Evolutionary conservation across 139 green algal genomes (phyloP).

Genomic region (Trebouxia sp.): DNA sequence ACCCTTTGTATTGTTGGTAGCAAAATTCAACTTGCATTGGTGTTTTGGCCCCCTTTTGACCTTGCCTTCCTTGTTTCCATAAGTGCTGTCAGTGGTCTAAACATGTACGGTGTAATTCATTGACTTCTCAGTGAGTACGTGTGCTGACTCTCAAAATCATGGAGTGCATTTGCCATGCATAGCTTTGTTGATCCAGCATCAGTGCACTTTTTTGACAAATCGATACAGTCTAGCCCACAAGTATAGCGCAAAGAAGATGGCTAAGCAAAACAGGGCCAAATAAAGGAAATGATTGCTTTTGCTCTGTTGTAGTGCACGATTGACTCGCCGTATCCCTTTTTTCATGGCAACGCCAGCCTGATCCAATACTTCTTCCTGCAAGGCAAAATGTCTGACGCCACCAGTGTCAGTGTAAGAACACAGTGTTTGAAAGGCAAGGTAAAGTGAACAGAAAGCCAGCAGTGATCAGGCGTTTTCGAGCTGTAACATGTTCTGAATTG

Average conservation of each 20-base stretch:
- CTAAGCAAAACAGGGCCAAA: slow-evolving; percentile 44
- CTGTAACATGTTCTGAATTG: background rate
- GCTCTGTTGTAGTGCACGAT: slow-evolving; percentile 39
- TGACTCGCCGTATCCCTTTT: slow-evolving; percentile 34
- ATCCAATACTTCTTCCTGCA: slow-evolving; percentile 43
- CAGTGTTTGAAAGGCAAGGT: background rate
- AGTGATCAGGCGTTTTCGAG: background rate
- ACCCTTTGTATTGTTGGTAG: too few relatives aligned
- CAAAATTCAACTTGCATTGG: too few relatives aligned
- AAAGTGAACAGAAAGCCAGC: background rate
- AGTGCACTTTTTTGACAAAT: slow-evolving; percentile 31
- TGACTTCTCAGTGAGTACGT: background rate
- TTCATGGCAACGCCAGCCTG: slow-evolving; percentile 35
- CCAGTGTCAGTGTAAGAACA: background rate
- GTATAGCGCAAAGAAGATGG: slow-evolving; percentile 45
- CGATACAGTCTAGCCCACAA: slow-evolving; percentile 35
- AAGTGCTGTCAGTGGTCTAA: too few relatives aligned
- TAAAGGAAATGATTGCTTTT: slow-evolving; percentile 56
- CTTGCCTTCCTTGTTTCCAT: too few relatives aligned
- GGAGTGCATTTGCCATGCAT: too few relatives aligned
- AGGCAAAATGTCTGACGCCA: background rate
- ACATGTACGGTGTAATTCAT: background rate
- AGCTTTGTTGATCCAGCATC: background rate
- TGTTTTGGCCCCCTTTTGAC: too few relatives aligned
- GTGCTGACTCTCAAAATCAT: too few relatives aligned